A percentile compares a stretch with the other conserved stretches of the same genome.
These are phyloP conservation scores for Leucaena leucocephala DNA, from an alignment of 306 rosid species.

Conservation along the genomic window DNA sequence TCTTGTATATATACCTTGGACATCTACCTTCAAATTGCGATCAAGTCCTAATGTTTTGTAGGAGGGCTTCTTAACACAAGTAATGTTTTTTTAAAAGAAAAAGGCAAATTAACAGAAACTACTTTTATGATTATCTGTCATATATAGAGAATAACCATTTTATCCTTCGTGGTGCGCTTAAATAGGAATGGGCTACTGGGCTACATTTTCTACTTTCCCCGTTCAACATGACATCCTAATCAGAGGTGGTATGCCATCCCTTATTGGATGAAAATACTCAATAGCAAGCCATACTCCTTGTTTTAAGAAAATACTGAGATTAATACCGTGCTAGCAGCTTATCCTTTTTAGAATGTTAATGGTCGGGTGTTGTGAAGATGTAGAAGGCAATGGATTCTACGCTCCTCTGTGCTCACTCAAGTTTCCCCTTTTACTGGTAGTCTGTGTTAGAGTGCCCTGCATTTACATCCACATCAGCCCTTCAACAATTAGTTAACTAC, in stretches of 20 bases:
- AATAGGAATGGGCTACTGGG: neutral
- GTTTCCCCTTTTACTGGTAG: neutral
- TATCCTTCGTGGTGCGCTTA: neutral
- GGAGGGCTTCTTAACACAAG: neutral
- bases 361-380: neutral
- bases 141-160: neutral
- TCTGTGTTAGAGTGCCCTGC: neutral
- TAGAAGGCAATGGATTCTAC: neutral
- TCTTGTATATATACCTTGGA: too few relatives aligned
- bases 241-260: neutral
- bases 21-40: neutral
- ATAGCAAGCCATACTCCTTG: slow-evolving; percentile 17
- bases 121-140: neutral
- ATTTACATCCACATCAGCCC: neutral
- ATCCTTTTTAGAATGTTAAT: neutral
- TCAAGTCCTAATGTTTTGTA: neutral
- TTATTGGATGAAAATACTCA: neutral
- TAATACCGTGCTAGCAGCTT: neutral
- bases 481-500: neutral
- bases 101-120: neutral
- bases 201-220: neutral
- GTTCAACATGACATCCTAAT: neutral
- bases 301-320: neutral
- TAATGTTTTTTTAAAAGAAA: too few relatives aligned
- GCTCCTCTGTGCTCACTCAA: neutral